A percentile compares a stretch with the other conserved stretches of the same genome.
These are phyloP conservation scores for Meripilus lineatus DNA, from an alignment of 1,284 basidiomycete genomes.

Conservation along the genomic window DNA sequence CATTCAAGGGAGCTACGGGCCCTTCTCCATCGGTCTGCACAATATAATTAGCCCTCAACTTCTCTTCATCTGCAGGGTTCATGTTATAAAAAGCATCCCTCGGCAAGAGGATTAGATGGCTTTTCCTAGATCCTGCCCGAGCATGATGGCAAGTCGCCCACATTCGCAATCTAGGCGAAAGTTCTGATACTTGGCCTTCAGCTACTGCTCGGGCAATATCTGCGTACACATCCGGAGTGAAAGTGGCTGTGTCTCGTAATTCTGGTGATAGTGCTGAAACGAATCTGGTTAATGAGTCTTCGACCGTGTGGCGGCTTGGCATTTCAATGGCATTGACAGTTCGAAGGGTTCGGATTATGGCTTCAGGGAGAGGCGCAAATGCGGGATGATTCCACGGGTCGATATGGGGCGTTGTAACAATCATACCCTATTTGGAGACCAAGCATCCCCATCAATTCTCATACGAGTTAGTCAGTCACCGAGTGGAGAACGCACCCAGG, in stretches of 20 bases:
- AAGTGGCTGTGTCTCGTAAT: constrained; percentile 54
- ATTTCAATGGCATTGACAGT: constrained; percentile 52
- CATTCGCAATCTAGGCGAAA: constrained; percentile 45
- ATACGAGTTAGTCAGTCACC: not conserved
- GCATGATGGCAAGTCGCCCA: constrained; percentile 60
- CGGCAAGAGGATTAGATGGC: constrained; percentile 52
- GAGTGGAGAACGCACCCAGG: constrained; percentile 20
- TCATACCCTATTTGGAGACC: constrained; percentile 29
- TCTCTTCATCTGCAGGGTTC: constrained; percentile 43
- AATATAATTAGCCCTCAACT: constrained; percentile 37
- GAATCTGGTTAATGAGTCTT: constrained; percentile 45
- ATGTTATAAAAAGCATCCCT: constrained; percentile 54
- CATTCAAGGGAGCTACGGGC: constrained; percentile 19
- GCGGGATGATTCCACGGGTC: constrained; percentile 54
- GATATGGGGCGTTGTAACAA: constrained; percentile 33
- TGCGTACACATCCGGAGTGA: constrained; percentile 49
- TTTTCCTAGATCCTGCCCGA: constrained; percentile 53
- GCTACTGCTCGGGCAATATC: constrained; percentile 44
- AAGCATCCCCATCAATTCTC: constrained; percentile 15
- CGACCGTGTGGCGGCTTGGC: constrained; percentile 50
- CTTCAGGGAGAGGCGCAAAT: constrained; percentile 55
- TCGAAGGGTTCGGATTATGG: constrained; percentile 42
- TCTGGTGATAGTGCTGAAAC: constrained; percentile 47
- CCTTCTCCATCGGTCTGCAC: constrained; percentile 35
- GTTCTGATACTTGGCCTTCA: constrained; percentile 27